Conservation (phyloP, 225 moss, liverwort and hornwort genomes). For the Takakia lepidozioides region DNA sequence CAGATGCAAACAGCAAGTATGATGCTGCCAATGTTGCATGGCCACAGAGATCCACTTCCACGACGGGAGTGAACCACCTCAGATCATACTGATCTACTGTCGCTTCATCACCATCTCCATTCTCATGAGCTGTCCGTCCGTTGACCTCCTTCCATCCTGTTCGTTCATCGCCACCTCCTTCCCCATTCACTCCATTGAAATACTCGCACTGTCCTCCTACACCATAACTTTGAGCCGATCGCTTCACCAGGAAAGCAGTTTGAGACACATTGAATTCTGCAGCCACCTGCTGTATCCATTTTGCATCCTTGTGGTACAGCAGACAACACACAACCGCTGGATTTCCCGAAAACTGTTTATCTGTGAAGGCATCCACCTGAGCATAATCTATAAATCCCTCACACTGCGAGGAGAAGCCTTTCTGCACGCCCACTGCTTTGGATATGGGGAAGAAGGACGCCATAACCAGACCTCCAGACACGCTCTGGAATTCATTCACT, state of each 20-base stretch:
- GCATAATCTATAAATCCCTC: constrained; percentile 40
- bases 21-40: constrained; percentile 43
- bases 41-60: constrained; percentile 31
- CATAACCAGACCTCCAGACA: too few relatives aligned
- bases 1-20: constrained; percentile 28
- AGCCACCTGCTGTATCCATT: constrained; percentile 53
- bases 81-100: constrained; percentile 17
- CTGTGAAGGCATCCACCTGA: constrained; percentile 36
- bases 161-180: not conserved
- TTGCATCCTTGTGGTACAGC: constrained; percentile 1
- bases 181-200: not conserved
- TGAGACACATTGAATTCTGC: constrained; percentile 35
- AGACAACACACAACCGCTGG: constrained; percentile 36
- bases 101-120: constrained; percentile 7
- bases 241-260: constrained; percentile 26
- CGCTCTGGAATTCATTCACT: too few relatives aligned
- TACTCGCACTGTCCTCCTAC: not conserved
- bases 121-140: too few relatives aligned
- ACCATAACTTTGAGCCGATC: not conserved
- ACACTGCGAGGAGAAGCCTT: too few relatives aligned
- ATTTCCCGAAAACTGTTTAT: constrained; percentile 33
- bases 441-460: too few relatives aligned
- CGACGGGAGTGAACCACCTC: constrained; percentile 27
- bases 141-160: too few relatives aligned
- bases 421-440: too few relatives aligned